Percentiles rank a stretch among this genome's conserved stretches.
Conservation (phyloP, 169 alveolate genomes). For the Toxoplasma gondii region DNA sequence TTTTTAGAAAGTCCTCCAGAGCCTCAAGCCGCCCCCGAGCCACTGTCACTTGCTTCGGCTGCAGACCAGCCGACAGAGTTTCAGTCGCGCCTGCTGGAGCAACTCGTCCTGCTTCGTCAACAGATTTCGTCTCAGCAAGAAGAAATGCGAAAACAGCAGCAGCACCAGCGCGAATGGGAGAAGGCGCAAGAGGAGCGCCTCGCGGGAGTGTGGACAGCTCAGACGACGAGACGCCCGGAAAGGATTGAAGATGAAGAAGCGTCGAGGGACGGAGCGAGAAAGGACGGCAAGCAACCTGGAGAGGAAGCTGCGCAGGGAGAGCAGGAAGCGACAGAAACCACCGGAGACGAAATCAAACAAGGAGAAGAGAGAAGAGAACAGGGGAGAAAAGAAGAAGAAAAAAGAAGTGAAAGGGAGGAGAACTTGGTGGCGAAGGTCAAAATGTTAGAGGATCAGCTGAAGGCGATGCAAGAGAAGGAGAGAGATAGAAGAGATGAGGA, state of each 20-base stretch:
- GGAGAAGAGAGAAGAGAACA: not conserved
- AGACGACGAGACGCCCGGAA: not conserved
- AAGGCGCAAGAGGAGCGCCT: not conserved
- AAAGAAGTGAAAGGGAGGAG: not conserved
- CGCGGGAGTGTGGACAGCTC: not conserved
- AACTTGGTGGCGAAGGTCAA: not conserved
- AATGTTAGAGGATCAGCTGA: not conserved
- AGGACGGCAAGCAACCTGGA: not conserved
- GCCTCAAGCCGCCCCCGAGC: conserved; percentile 2
- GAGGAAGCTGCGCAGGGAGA: not conserved
- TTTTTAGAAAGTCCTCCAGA: not conserved
- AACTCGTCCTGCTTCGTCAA: not conserved
- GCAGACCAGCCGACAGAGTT: not conserved
- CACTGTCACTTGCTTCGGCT: not conserved
- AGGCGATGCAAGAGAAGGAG: not conserved
- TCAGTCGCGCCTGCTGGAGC: conserved; percentile 6
- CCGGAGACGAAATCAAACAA: not conserved
- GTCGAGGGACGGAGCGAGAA: not conserved
- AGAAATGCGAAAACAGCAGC: not conserved
- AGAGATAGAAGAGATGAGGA: not conserved
- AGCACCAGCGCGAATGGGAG: conserved; percentile 25
- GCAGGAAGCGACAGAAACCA: not conserved
- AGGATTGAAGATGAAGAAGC: not conserved
- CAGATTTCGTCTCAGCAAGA: not conserved
- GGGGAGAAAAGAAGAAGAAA: not conserved